phyloP scores from a whole-genome alignment of 2,329 filamentous ascomycete species.

The Calonectria pauciramosa region DNA sequence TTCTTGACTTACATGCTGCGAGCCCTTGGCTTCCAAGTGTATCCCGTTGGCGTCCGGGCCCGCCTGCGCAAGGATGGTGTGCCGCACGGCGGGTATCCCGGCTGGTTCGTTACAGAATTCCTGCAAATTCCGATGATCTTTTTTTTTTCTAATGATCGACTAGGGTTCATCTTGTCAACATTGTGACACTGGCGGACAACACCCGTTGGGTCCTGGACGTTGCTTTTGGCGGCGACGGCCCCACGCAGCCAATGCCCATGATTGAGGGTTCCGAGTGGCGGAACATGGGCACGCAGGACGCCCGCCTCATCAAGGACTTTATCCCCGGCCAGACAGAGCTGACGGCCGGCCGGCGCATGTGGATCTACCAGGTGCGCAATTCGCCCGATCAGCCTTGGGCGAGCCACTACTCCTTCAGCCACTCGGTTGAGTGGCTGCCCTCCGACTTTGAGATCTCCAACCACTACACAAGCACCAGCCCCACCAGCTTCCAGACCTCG shows the following conservation, averaged over 20 bases:
- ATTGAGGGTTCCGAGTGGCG: conserved; percentile 55
- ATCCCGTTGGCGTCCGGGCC: conserved; percentile 68
- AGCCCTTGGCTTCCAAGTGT: conserved; percentile 66
- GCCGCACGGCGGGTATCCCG: conserved; percentile 58
- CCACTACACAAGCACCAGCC: conserved; percentile 64
- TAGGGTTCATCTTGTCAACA: conserved; percentile 71
- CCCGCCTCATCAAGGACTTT: conserved; percentile 65
- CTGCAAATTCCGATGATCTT: conserved; percentile 35
- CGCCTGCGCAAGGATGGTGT: conserved; percentile 55
- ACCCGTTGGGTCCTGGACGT: conserved; percentile 71
- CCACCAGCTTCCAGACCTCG: conserved; percentile 66
- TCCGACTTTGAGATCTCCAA: conserved; percentile 74
- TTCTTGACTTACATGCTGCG: conserved; percentile 67
- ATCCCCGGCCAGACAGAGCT: conserved; percentile 61
- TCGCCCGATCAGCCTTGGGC: conserved; percentile 65
- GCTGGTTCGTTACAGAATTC: conserved; percentile 55
- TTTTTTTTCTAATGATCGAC: background rate
- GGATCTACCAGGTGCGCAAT: conserved; percentile 75
- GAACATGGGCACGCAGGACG: conserved; percentile 68
- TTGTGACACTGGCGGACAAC: conserved; percentile 66
- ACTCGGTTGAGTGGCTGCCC: conserved; percentile 71
- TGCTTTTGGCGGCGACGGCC: conserved; percentile 74
- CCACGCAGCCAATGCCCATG: conserved; percentile 70
- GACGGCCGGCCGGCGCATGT: conserved; percentile 60
- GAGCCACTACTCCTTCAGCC: conserved; percentile 74